Evolutionary conservation across 352 stramenopile genomes (phyloP).

Genomic region (Globisporangium radiosum): DNA sequence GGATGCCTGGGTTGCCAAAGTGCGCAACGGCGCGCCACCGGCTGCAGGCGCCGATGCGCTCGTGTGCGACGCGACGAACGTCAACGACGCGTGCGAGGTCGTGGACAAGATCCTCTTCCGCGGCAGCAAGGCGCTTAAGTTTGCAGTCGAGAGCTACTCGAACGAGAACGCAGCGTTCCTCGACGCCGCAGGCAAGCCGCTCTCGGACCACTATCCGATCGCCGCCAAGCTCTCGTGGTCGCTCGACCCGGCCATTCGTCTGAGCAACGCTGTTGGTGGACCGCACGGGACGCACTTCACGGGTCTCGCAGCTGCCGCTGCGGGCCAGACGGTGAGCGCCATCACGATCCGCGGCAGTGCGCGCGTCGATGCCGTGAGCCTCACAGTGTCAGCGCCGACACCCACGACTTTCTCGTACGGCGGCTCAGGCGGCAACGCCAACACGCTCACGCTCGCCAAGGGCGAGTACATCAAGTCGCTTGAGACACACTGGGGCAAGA

Average conservation of each 20-base stretch:
- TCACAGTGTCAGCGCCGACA: constrained; percentile 17
- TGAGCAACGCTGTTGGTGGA: constrained; percentile 30
- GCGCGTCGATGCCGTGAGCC: constrained; percentile 33
- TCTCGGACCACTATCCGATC: constrained; percentile 50
- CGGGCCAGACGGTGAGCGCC: constrained; percentile 20
- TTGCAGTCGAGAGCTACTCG: constrained; percentile 33
- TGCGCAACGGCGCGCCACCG: constrained; percentile 26
- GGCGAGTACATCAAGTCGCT: constrained; percentile 40
- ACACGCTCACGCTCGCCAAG: constrained; percentile 27
- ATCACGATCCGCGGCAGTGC: constrained; percentile 24
- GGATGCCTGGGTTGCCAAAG: constrained; percentile 38
- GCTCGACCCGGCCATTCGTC: constrained; percentile 17
- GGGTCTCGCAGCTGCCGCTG: constrained; percentile 19
- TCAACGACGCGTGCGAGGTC: constrained; percentile 39
- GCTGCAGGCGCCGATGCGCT: constrained; percentile 29
- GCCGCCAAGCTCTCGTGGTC: constrained; percentile 34
- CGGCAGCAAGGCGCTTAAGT: constrained; percentile 35
- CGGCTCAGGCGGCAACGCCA: constrained; percentile 23
- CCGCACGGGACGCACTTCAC: constrained; percentile 36
- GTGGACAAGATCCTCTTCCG: constrained; percentile 62
- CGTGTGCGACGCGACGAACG: constrained; percentile 24
- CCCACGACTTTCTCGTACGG: constrained; percentile 26
- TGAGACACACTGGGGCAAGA: constrained; percentile 41
- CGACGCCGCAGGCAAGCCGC: constrained; percentile 19
- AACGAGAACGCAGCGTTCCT: constrained; percentile 39